Evolutionary conservation across 257 asterid species (phyloP).

Genomic region (Dorcoceras hygrometricum): DNA sequence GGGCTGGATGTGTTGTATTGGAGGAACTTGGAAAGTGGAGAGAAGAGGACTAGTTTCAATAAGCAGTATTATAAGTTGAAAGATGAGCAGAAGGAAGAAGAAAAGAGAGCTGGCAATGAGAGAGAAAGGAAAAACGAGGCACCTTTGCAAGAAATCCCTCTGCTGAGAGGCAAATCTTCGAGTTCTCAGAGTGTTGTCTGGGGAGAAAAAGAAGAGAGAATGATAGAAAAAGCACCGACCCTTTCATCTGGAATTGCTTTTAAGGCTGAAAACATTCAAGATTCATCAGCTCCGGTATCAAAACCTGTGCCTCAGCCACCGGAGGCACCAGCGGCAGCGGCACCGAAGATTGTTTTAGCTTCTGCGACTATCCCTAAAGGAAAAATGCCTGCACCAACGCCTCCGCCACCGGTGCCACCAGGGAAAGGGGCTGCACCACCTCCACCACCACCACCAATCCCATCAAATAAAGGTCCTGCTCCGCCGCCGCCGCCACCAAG

Average conservation of each 20-base stretch:
- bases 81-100: constrained; percentile 31
- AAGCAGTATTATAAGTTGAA: constrained; percentile 27
- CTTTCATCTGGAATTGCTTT: constrained; percentile 12
- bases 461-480: constrained; percentile 12
- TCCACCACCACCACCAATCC: not conserved
- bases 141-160: constrained; percentile 39
- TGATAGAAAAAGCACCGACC: not conserved
- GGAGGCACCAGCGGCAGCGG: not conserved
- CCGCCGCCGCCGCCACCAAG: constrained; percentile 39
- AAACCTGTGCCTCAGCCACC: not conserved
- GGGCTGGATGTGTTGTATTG: constrained; percentile 56
- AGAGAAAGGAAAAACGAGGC: constrained; percentile 6
- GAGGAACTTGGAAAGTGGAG: constrained; percentile 39
- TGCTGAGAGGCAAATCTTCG: constrained; percentile 49
- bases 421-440: not conserved
- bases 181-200: constrained; percentile 42
- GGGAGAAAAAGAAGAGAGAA: constrained; percentile 25
- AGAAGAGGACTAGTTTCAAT: constrained; percentile 27
- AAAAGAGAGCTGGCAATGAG: constrained; percentile 24
- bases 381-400: constrained; percentile 27
- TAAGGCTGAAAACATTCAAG: constrained; percentile 22
- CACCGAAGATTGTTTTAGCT: not conserved
- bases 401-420: constrained; percentile 31
- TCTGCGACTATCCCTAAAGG: constrained; percentile 10
- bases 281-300: constrained; percentile 12